A percentile compares a stretch with the other conserved stretches of the same genome.
phyloP scores from a whole-genome alignment of 371 early-diverging fungal species.

The Saksenaea vasiformis region DNA sequence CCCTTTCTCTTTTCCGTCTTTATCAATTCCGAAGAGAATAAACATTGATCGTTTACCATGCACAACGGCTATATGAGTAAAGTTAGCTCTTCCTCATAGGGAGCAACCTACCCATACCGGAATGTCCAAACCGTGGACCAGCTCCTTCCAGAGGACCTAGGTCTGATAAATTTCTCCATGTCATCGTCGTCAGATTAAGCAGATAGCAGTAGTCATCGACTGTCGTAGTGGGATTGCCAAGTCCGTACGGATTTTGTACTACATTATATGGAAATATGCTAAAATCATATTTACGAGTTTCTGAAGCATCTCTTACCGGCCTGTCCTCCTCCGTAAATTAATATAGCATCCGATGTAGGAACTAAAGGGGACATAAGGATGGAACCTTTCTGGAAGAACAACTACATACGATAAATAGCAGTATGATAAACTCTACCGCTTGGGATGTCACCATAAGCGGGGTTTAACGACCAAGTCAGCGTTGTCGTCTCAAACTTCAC shows the following conservation, averaged over 20 bases:
- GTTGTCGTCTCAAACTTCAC: constrained; percentile 11
- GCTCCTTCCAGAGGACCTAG: constrained; percentile 10
- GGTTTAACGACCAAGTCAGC: background rate
- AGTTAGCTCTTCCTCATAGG: background rate
- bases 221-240: background rate
- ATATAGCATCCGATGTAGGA: background rate
- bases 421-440: constrained; percentile 16
- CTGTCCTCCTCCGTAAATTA: background rate
- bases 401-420: background rate
- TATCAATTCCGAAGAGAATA: constrained; percentile 19
- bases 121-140: constrained; percentile 24
- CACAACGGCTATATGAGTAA: constrained; percentile 9
- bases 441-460: constrained; percentile 5
- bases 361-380: background rate
- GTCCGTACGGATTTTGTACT: background rate
- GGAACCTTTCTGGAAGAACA: background rate
- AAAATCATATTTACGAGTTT: background rate
- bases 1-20: constrained; percentile 3
- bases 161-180: constrained; percentile 4
- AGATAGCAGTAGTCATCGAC: constrained; percentile 17
- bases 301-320: background rate
- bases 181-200: background rate
- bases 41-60: constrained; percentile 12
- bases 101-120: constrained; percentile 13
- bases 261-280: background rate